phyloP scores from a whole-genome alignment of 2,329 filamentous ascomycete species.

The Colletotrichum incanum region DNA sequence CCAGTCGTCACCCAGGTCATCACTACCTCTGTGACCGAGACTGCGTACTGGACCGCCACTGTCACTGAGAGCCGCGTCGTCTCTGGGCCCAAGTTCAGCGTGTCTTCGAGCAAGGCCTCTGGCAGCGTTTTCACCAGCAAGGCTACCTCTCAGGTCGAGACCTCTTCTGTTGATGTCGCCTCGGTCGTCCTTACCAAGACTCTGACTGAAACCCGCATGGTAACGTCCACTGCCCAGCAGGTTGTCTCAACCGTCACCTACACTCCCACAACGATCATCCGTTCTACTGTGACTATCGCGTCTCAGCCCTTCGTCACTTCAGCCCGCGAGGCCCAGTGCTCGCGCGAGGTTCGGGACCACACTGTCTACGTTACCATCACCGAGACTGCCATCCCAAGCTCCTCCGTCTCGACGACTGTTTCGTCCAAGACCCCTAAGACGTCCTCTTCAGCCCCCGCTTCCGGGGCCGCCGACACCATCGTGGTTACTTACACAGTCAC shows the following conservation, averaged over 20 bases:
- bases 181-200: slow-evolving; percentile 40
- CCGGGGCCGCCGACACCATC: slow-evolving; percentile 27
- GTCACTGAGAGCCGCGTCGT: not conserved
- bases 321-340: slow-evolving; percentile 22
- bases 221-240: slow-evolving; percentile 30
- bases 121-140: slow-evolving; percentile 1
- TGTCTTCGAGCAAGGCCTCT: not conserved
- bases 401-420: slow-evolving; percentile 7
- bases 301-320: not conserved
- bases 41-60: slow-evolving; percentile 30
- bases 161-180: slow-evolving; percentile 17
- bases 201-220: slow-evolving; percentile 18
- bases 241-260: slow-evolving; percentile 26
- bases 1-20: slow-evolving; percentile 30
- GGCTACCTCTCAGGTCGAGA: slow-evolving; percentile 19
- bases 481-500: slow-evolving; percentile 39
- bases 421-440: slow-evolving; percentile 8
- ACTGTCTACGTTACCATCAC: slow-evolving; percentile 42
- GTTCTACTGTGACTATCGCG: slow-evolving; percentile 18
- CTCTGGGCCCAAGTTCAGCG: slow-evolving; percentile 10
- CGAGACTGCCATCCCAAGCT: slow-evolving; percentile 29
- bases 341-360: slow-evolving; percentile 27
- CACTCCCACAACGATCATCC: slow-evolving; percentile 27
- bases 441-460: not conserved
- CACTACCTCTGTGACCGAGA: slow-evolving; percentile 41